phyloP scores from a whole-genome alignment of 2,329 filamentous ascomycete genomes.

The Rhynchosporium secalis region DNA sequence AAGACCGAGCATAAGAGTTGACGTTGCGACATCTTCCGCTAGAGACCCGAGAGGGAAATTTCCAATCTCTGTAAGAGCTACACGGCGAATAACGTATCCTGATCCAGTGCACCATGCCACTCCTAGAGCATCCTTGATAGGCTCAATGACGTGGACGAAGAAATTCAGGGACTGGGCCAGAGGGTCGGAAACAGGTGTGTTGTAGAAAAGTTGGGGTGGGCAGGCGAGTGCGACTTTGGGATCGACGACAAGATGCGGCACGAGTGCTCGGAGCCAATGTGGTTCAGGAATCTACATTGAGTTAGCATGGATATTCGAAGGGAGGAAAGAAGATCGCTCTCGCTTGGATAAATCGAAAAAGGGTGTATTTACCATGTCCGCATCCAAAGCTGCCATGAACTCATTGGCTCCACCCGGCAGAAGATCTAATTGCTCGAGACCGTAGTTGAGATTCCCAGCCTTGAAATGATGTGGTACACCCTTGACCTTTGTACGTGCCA shows the following conservation, averaged over 20 bases:
- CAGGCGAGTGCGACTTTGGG: constrained; percentile 59
- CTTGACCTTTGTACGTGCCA: constrained; percentile 41
- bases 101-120: constrained; percentile 67
- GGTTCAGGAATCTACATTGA: constrained; percentile 52
- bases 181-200: constrained; percentile 58
- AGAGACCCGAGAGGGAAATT: constrained; percentile 61
- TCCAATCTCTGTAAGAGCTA: constrained; percentile 60
- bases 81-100: constrained; percentile 59
- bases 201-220: constrained; percentile 63
- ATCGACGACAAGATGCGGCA: constrained; percentile 60
- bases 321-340: background rate
- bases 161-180: constrained; percentile 56
- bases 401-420: constrained; percentile 56
- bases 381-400: constrained; percentile 64
- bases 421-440: constrained; percentile 7
- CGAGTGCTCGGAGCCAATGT: constrained; percentile 57
- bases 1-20: constrained; percentile 56
- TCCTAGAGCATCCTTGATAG: constrained; percentile 47
- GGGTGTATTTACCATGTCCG: constrained; percentile 53
- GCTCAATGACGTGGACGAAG: constrained; percentile 56
- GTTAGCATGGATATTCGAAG: background rate
- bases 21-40: constrained; percentile 61
- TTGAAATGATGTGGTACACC: constrained; percentile 48
- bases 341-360: background rate
- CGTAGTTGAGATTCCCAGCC: constrained; percentile 60